Conservation (phyloP, 805 yeast species). For the Candida lessepsii region DNA sequence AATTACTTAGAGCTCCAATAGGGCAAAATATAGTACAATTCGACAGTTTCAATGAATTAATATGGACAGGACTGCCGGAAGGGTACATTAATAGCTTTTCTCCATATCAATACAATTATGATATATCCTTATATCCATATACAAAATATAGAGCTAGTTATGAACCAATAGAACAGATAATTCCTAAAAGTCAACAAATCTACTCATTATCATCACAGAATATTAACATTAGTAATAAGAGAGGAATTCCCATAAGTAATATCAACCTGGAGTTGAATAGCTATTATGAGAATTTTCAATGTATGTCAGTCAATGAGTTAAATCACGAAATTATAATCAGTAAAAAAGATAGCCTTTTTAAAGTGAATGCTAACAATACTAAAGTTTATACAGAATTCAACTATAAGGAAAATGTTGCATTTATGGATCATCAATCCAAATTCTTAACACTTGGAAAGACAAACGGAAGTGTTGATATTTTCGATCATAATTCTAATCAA, state of each 20-base stretch:
- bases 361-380: constrained; percentile 36
- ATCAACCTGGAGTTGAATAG: constrained; percentile 13
- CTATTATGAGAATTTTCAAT: constrained; percentile 12
- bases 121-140: constrained; percentile 29
- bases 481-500: constrained; percentile 52
- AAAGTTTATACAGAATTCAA: constrained; percentile 22
- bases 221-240: constrained; percentile 33
- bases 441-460: constrained; percentile 57
- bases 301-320: constrained; percentile 17
- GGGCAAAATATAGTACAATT: constrained; percentile 39
- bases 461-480: constrained; percentile 61
- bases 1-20: constrained; percentile 27
- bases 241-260: constrained; percentile 27
- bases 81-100: constrained; percentile 45
- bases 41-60: constrained; percentile 69
- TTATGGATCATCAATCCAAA: constrained; percentile 46
- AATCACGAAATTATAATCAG: constrained; percentile 30
- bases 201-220: constrained; percentile 31
- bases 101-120: constrained; percentile 18
- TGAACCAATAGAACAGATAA: constrained; percentile 26
- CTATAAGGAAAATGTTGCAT: constrained; percentile 45
- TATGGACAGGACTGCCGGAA: constrained; percentile 80
- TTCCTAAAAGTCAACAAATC: constrained; percentile 31
- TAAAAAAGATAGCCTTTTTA: constrained; percentile 23
- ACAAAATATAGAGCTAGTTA: constrained; percentile 31